Evolutionary conservation across 805 yeast genomes (phyloP).

Genomic region (Metschnikowia cerradonensis): DNA sequence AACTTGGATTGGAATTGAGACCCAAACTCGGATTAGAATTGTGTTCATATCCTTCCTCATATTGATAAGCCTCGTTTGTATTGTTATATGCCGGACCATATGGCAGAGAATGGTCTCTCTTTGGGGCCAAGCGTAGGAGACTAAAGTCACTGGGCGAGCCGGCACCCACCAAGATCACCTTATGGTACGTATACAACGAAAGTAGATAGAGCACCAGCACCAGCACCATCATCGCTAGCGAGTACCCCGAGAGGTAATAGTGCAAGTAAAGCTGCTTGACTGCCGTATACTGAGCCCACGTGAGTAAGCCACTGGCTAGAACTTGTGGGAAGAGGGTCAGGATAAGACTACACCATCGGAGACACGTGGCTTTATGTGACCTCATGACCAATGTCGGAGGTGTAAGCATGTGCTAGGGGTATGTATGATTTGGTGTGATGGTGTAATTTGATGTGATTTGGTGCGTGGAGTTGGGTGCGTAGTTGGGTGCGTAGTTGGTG

Average conservation of each 20-base stretch:
- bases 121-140: slow-evolving; percentile 31
- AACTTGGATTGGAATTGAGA: too few relatives aligned
- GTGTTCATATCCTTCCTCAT: too few relatives aligned
- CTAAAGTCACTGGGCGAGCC: slow-evolving; percentile 64
- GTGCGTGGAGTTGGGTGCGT: neutral
- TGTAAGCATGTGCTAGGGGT: slow-evolving; percentile 10
- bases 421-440: neutral
- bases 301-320: slow-evolving; percentile 37
- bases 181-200: slow-evolving; percentile 49
- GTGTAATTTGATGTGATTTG: too few relatives aligned
- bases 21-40: too few relatives aligned
- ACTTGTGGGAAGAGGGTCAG: slow-evolving; percentile 46
- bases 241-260: slow-evolving; percentile 2
- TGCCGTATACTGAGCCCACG: slow-evolving; percentile 48
- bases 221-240: slow-evolving; percentile 11
- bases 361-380: slow-evolving; percentile 11
- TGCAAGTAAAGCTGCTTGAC: slow-evolving; percentile 24
- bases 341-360: slow-evolving; percentile 32
- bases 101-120: too few relatives aligned
- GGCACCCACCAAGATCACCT: slow-evolving; percentile 51
- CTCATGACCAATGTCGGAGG: slow-evolving; percentile 15
- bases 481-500: neutral
- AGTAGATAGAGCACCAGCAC: slow-evolving; percentile 27
- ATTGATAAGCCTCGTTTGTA: too few relatives aligned
- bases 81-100: too few relatives aligned